Conservation (phyloP, 1,284 basidiomycete species). For the Ganoderma meredithae region DNA sequence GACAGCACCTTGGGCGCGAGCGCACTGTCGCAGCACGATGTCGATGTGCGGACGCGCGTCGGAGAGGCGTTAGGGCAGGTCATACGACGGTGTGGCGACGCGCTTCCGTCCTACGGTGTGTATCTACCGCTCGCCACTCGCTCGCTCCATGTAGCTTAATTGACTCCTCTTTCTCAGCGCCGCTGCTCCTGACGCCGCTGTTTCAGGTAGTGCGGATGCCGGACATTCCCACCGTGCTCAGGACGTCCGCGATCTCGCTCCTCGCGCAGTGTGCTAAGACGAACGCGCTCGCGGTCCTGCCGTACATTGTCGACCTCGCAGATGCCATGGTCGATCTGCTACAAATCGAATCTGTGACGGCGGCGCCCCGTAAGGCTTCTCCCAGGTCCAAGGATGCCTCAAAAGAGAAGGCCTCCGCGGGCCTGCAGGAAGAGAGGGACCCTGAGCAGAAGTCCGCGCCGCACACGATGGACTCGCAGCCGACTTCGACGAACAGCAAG, state of each 20-base stretch:
- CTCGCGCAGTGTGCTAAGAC: conserved; percentile 78
- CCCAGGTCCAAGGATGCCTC: conserved; percentile 9
- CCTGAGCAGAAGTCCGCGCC: conserved; percentile 23
- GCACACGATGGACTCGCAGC: conserved; percentile 59
- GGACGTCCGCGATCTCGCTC: conserved; percentile 85
- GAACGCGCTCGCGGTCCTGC: conserved; percentile 65
- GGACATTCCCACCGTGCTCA: conserved; percentile 73
- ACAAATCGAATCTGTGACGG: conserved; percentile 71
- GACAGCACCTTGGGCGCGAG: conserved; percentile 56
- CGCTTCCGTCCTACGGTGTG: conserved; percentile 76
- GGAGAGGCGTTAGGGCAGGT: conserved; percentile 90
- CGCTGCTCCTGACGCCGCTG: conserved; percentile 76
- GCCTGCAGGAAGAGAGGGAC: conserved; percentile 23
- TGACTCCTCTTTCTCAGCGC: conserved; percentile 50
- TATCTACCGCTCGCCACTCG: not conserved
- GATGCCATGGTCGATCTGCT: conserved; percentile 80
- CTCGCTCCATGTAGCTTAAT: too few species aligned
- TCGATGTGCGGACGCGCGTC: conserved; percentile 83
- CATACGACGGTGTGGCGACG: conserved; percentile 76
- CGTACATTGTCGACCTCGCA: conserved; percentile 69
- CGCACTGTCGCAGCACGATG: conserved; percentile 65
- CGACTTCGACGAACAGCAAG: conserved; percentile 65
- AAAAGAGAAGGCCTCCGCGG: conserved; percentile 10
- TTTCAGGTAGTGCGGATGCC: conserved; percentile 64
- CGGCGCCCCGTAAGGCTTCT: conserved; percentile 22